These are phyloP conservation scores for Calonectria honghensis DNA, from an alignment of 2,329 filamentous ascomycete species.

Conservation along the genomic window DNA sequence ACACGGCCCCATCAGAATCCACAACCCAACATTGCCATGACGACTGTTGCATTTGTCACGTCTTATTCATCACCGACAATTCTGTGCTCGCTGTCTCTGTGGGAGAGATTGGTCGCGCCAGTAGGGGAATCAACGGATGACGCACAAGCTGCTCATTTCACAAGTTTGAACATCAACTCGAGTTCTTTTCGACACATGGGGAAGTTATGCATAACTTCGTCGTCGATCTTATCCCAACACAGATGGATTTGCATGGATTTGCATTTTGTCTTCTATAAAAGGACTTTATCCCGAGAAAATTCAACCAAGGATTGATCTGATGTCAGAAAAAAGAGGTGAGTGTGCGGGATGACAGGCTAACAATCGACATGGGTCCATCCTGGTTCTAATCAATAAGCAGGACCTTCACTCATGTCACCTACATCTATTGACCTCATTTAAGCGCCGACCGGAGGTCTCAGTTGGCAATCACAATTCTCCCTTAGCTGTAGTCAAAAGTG, in stretches of 20 bases:
- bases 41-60: background rate
- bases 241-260: background rate
- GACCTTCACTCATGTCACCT: no score
- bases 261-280: background rate
- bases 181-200: background rate
- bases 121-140: background rate
- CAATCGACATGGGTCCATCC: background rate
- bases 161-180: background rate
- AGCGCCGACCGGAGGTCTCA: background rate
- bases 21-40: no score
- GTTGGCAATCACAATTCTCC: background rate
- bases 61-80: background rate
- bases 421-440: no score
- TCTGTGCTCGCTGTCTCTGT: background rate
- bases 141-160: background rate
- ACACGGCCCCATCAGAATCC: background rate
- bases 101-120: background rate
- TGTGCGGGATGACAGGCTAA: background rate
- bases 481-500: background rate
- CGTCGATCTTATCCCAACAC: background rate
- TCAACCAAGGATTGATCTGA: background rate
- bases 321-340: background rate
- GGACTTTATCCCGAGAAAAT: no score
- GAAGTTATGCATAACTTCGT: background rate
- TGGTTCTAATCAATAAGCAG: no score